Percentiles rank a stretch among this genome's conserved stretches.
Conservation (phyloP, 768 basidiomycete species). For the Suillus variegatus region DNA sequence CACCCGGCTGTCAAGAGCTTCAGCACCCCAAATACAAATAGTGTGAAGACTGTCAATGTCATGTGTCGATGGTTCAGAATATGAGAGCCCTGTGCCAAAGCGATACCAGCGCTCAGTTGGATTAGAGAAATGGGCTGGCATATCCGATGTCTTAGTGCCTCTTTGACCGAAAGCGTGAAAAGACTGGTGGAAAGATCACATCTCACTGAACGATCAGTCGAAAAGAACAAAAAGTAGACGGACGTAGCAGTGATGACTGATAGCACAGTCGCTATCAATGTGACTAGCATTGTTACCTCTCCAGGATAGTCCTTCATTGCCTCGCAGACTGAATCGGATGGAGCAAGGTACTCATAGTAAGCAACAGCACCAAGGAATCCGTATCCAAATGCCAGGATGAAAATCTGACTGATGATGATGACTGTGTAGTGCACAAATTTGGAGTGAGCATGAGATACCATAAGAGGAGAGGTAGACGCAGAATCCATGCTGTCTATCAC, state of each 20-base stretch:
- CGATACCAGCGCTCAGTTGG: constrained; percentile 6
- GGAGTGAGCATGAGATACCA: background rate
- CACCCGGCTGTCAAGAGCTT: constrained; percentile 12
- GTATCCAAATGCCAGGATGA: constrained; percentile 10
- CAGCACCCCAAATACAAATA: constrained; percentile 3
- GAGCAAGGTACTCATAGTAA: constrained; percentile 1
- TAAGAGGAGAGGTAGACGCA: background rate
- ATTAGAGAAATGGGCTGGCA: constrained; percentile 11
- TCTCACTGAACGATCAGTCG: background rate
- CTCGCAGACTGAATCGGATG: background rate
- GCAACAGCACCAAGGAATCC: constrained; percentile 11
- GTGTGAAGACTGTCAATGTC: background rate
- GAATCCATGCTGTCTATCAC: background rate
- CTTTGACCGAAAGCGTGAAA: constrained; percentile 10
- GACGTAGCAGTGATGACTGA: background rate
- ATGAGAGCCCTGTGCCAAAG: constrained; percentile 5
- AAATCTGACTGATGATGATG: background rate
- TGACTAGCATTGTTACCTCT: constrained; percentile 5
- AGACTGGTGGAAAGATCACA: background rate
- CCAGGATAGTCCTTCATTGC: constrained; percentile 1
- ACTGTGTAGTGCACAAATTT: background rate
- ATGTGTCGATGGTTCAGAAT: background rate
- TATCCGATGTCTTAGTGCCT: constrained; percentile 15
- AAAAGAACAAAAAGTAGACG: background rate
- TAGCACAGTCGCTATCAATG: constrained; percentile 7